These are phyloP conservation scores for Eucalyptus tenuipes DNA, from an alignment of 345 rosid genomes.

Conservation along the genomic window DNA sequence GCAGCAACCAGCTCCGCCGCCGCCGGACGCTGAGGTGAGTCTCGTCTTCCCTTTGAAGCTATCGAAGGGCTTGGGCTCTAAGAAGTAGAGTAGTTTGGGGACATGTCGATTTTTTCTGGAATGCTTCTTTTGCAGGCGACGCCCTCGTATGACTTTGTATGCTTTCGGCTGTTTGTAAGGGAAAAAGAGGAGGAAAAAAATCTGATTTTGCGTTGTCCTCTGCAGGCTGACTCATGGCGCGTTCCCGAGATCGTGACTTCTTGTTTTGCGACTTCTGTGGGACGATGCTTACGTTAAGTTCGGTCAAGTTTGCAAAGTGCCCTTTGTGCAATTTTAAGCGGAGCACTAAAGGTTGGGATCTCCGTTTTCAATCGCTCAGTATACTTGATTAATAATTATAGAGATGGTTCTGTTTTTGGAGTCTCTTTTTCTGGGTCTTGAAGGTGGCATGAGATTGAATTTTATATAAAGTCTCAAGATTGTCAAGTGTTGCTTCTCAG, in stretches of 20 bases:
- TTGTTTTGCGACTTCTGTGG: slow-evolving; percentile 48
- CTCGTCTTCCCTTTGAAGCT: neutral
- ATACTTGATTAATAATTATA: neutral
- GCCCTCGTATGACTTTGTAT: neutral
- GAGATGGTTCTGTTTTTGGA: neutral
- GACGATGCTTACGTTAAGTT: slow-evolving; percentile 17
- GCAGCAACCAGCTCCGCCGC: neutral
- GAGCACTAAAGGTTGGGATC: slow-evolving; percentile 20
- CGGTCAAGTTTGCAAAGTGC: slow-evolving; percentile 11
- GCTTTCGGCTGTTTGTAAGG: neutral
- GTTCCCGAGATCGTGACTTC: slow-evolving; percentile 21
- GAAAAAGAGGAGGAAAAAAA: neutral
- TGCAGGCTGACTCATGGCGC: slow-evolving; percentile 8
- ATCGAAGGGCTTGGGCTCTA: neutral
- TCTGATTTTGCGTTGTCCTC: neutral
- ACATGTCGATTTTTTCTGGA: neutral
- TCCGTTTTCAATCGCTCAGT: neutral
- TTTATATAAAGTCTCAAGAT: neutral
- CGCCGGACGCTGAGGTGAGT: neutral
- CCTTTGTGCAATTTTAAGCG: slow-evolving; percentile 24
- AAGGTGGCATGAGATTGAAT: neutral
- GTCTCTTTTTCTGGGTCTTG: neutral
- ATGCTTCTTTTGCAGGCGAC: neutral
- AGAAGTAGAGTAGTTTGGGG: neutral
- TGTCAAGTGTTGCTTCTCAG: neutral